Evolutionary conservation across 768 basidiomycete genomes (phyloP), one percentile per base, ranked within the genome.

Genomic region (Ramaria sp.): DNA sequence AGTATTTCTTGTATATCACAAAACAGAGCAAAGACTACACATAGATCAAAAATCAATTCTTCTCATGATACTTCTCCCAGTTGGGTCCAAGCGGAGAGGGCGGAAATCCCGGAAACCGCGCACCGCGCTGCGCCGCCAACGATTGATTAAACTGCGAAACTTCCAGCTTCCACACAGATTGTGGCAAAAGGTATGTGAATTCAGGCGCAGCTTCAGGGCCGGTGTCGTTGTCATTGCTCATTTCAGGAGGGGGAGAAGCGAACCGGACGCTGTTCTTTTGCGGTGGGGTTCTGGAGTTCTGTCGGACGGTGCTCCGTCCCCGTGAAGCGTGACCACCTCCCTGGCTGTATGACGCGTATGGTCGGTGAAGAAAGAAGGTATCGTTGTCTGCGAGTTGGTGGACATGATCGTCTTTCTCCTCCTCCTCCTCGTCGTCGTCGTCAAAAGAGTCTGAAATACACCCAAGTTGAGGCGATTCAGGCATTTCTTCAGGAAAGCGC

Each of bases 11-110:
- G n/a, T n/a, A n/a, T n/a, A n/a, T n/a, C n/a, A n/a, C n/a, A n/a
- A n/a, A n/a, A n/a, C n/a, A n/a, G n/a, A n/a, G n/a, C n/a, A n/a
- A n/a, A n/a, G n/a, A n/a, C n/a, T n/a, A n/a, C n/a, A n/a, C n/a
- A n/a, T n/a, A n/a, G n/a, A n/a, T n/a, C n/a, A n/a, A n/a, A n/a
- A n/a, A n/a, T 6, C 36, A 28, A 4, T 22, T 12, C 32, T 50
- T 50, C 20, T n/a, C 50, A 53, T 53, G 38, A 44, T 43, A 53
- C 16, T 9, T 44, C 39, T 44, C 52, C 52, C 52, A 53, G 44
- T 53, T 44, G 20, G 52, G 52, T 3, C 52, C 52, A 10, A 53
- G 43, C 39, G 42, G 38, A 16, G 52, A 53, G n/a, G 52, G 52
- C n/a, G 52, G 52, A 44, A 22, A 32, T 4, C 52, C 52, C 9